Evolutionary conservation across 805 yeast genomes (phyloP), one percentile per base, ranked within the genome.

Genomic region (Deakozyma indianensis): DNA sequence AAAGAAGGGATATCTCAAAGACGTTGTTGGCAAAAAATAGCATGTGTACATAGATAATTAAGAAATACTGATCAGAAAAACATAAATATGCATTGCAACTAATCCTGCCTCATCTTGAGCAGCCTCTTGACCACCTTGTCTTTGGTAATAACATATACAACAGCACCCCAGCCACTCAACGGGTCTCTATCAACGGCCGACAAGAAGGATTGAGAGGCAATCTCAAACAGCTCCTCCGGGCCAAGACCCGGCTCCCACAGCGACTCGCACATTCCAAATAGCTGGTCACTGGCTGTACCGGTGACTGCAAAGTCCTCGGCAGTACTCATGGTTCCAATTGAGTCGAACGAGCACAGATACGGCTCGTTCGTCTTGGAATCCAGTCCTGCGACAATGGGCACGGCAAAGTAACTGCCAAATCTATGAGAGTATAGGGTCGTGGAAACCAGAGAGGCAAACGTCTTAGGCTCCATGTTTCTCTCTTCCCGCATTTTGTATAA

Each of bases 171-270:
- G 53, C 99, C 99, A 24, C 94, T 80, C 48, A 92, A 71, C 3
- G 96, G 95, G 65, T 92, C 98, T 71, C 98, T 83, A 65, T 92
- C 98, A 29, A 83, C 94, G 18, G 96, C 97, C 61, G 83, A 86
- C 69, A 92, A 69, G 48, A 92, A 69, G 1, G 96, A 90, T 66
- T 92, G 98, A 54, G 94, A 79, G 53, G 87, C 83, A 35, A 97
- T 90, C 65, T 92, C 97, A 60, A 92, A 92, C 54, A 92, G 70
- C 63, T 92, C 96, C 54, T 92, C 97, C 3, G 97, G 87, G 62
- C 78, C 96, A 55, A 94, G 70, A 58, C 83, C 70, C 38, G 97
- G 96, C 66, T 92, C 97, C 65, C 87, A 94, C 48, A 92, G 71
- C 11, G 94, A 75, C 68, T 92, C 99, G 67, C 98, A 94, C 96